Evolutionary conservation across 768 basidiomycete genomes (phyloP).

Genomic region (Cyathus striatus): DNA sequence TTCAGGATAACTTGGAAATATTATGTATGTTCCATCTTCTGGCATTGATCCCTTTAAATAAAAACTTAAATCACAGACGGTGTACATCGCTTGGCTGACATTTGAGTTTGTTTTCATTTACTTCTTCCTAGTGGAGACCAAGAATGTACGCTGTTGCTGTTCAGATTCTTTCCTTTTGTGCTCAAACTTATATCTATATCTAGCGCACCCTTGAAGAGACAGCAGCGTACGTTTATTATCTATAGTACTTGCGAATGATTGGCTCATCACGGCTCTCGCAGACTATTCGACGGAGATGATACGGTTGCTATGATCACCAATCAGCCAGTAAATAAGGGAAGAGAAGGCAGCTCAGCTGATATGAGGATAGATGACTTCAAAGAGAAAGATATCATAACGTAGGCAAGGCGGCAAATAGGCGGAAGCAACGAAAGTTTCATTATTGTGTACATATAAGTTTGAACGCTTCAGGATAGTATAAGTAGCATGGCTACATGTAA

Average conservation of each 20-base stretch:
- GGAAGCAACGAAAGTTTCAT: no score
- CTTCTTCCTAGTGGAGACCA: slow-evolving; percentile 1
- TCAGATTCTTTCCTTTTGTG: slow-evolving; percentile 11
- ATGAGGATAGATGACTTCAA: no score
- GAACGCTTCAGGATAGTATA: no score
- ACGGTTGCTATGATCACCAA: background rate
- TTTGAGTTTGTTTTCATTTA: slow-evolving; percentile 1
- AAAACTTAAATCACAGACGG: background rate
- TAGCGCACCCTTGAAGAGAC: slow-evolving; percentile 2
- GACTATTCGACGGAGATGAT: slow-evolving; percentile 1
- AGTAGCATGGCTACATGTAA: no score
- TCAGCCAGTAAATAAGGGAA: background rate
- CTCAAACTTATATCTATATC: background rate
- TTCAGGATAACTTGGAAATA: slow-evolving; percentile 1
- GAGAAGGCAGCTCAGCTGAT: no score
- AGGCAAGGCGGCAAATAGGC: no score
- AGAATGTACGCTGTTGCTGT: background rate
- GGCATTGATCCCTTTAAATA: background rate
- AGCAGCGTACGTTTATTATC: background rate
- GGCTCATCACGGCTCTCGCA: background rate
- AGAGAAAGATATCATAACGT: no score
- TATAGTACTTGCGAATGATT: background rate
- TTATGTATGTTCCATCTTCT: background rate
- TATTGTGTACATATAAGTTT: no score
- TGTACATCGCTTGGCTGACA: background rate